Evolutionary conservation across 208 protist species (phyloP).

Genomic region (Phytomonas sp.): DNA sequence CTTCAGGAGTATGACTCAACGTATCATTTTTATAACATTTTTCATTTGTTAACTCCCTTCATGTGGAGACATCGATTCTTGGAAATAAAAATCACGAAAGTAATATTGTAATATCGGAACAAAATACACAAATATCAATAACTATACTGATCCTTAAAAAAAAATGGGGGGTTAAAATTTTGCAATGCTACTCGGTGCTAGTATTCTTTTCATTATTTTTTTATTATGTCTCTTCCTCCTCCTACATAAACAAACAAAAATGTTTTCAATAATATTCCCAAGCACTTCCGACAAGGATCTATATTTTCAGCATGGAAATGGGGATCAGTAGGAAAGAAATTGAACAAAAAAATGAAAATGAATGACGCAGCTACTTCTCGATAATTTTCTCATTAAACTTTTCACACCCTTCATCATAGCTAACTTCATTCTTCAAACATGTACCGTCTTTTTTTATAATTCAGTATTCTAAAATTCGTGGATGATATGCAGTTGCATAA

Average conservation of each 20-base stretch:
- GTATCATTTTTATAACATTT: neutral
- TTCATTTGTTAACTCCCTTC: neutral
- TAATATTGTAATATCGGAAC: neutral
- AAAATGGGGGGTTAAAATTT: neutral
- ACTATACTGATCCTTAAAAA: neutral
- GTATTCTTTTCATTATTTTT: constrained; percentile 9
- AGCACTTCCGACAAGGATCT: neutral
- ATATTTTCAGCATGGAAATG: constrained; percentile 4
- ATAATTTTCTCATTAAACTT: constrained; percentile 10
- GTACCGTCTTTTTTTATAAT: constrained; percentile 7
- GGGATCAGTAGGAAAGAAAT: constrained; percentile 8
- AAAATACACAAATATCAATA: neutral
- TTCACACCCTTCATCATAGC: constrained; percentile 8
- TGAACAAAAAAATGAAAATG: constrained; percentile 13
- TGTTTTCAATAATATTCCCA: constrained; percentile 1
- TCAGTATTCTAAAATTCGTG: neutral
- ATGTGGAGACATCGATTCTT: neutral
- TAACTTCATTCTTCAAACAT: constrained; percentile 6
- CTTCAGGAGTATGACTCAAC: neutral
- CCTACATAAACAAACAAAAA: neutral
- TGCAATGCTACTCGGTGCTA: constrained; percentile 9
- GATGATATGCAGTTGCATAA: constrained; percentile 2
- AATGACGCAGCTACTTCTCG: constrained; percentile 9
- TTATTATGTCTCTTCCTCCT: neutral
- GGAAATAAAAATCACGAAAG: neutral